Percentiles rank a stretch among this genome's conserved stretches.
phyloP scores from a whole-genome alignment of 306 rosid genomes.

The Quercus robur region DNA sequence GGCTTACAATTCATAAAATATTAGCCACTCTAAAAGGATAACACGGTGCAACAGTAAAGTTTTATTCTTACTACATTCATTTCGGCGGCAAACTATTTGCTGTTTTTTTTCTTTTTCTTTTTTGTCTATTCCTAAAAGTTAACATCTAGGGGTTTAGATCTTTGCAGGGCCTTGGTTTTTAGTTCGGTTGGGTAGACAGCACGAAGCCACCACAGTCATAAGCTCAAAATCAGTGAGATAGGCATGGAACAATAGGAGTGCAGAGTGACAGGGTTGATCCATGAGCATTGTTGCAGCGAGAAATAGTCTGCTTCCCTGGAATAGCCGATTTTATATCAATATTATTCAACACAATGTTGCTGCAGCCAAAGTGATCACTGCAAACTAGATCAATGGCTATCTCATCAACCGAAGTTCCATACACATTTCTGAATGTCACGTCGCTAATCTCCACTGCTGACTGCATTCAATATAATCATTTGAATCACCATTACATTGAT shows the following conservation, averaged over 20 bases:
- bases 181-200: too few relatives aligned
- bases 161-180: too few relatives aligned
- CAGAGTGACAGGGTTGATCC: slow-evolving; percentile 8
- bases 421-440: slow-evolving; percentile 25
- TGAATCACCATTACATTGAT: too few relatives aligned
- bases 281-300: slow-evolving; percentile 3
- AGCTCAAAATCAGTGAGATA: not conserved
- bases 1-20: too few relatives aligned
- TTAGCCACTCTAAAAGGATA: too few relatives aligned
- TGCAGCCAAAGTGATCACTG: slow-evolving; percentile 10
- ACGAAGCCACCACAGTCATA: too few relatives aligned
- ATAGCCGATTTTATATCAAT: slow-evolving; percentile 12
- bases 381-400: slow-evolving; percentile 28
- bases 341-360: slow-evolving; percentile 7
- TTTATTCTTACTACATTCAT: too few relatives aligned
- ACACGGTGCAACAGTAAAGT: too few relatives aligned
- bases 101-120: too few relatives aligned
- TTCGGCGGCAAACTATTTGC: too few relatives aligned
- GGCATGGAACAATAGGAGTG: slow-evolving; percentile 28
- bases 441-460: slow-evolving; percentile 28
- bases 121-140: too few relatives aligned
- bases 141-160: too few relatives aligned
- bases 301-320: not conserved
- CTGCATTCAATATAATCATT: not conserved
- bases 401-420: slow-evolving; percentile 25